Evolutionary conservation across 2,329 filamentous ascomycete species (phyloP), one percentile per base, ranked within the genome.

Genomic region (Tolypocladium paradoxum): DNA sequence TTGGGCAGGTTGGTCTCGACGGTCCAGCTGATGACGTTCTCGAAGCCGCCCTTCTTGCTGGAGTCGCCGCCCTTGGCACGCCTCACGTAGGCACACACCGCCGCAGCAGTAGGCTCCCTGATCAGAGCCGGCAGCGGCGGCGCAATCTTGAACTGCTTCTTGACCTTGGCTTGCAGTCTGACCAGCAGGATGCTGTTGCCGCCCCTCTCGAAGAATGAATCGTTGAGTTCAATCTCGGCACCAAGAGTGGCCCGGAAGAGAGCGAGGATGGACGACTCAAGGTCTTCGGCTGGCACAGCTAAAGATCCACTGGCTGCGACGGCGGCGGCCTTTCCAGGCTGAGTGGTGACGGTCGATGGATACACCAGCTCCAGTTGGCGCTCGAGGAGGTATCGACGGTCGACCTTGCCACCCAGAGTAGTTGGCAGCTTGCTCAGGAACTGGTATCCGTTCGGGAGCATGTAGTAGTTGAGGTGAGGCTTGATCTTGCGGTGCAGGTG

Each of bases 101-200:
- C 60, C 5, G 56, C 55, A 2, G 58, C 58, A 6, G 61, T 63
- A 7, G 61, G 60, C 20, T 62, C 56, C 2, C 60, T 55, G 50
- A 63, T 62, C 27, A 63, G 50, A 22, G 58, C 56, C 14, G 61
- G 58, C 2, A 63, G 54, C 22, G 59, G 55, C 36, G 60, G 59
- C 2, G 61, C 59, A 52, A 62, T 57, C 54, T 60, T 60, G 55
- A 63, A 60, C 33, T 58, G 56, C 49, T 60, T 61, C 53, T 60
- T 62, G 38, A 64, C 51, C 46, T 56, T 57, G 24, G 60, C 58
- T 43, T 62, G 60, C 18, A 64, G 61, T 11, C 62, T 50, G 24
- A 63, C 57, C 20, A 62, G 57, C 11, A 63, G 58, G 37, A 62
- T 58, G 34, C 60, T 61, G 53, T 64, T 61, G 38, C 61, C 61